These are phyloP conservation scores for Trichophyton benhamiae DNA, from an alignment of 2,329 filamentous ascomycete genomes.

Conservation along the genomic window DNA sequence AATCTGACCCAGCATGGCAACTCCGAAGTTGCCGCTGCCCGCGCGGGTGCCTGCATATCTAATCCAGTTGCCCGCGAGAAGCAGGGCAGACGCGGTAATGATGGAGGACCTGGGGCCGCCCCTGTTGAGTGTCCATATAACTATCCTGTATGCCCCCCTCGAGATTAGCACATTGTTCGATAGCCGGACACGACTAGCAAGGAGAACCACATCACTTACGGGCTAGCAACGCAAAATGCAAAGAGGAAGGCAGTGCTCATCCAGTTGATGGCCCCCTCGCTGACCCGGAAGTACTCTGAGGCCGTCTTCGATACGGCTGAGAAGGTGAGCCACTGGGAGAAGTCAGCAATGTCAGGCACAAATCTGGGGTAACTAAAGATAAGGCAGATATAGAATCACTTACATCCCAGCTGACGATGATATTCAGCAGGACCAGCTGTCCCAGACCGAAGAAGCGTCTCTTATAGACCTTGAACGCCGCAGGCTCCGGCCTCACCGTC, in stretches of 20 bases:
- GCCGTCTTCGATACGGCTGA: constrained; percentile 66
- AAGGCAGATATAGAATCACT: constrained; percentile 31
- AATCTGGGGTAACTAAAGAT: not conserved
- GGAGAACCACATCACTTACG: constrained; percentile 32
- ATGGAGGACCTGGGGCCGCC: constrained; percentile 67
- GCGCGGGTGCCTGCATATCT: constrained; percentile 59
- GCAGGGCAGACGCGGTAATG: constrained; percentile 56
- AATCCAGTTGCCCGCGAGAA: constrained; percentile 82
- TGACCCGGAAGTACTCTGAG: constrained; percentile 62
- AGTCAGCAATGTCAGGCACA: too few relatives aligned
- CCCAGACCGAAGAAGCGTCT: constrained; percentile 77
- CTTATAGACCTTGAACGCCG: constrained; percentile 55
- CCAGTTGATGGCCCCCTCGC: constrained; percentile 77
- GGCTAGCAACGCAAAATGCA: constrained; percentile 61
- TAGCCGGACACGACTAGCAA: not conserved
- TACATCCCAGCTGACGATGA: constrained; percentile 92
- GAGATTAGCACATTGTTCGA: not conserved
- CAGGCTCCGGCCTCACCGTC: not conserved
- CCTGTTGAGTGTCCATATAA: constrained; percentile 65
- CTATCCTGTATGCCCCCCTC: constrained; percentile 28
- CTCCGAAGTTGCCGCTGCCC: constrained; percentile 53
- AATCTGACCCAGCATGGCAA: constrained; percentile 84
- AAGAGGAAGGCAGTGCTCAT: constrained; percentile 79
- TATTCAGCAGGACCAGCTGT: constrained; percentile 77
- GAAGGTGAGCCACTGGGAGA: constrained; percentile 72